phyloP scores from a whole-genome alignment of 371 early-diverging fungal species.

The Saksenaea oblongispora region DNA sequence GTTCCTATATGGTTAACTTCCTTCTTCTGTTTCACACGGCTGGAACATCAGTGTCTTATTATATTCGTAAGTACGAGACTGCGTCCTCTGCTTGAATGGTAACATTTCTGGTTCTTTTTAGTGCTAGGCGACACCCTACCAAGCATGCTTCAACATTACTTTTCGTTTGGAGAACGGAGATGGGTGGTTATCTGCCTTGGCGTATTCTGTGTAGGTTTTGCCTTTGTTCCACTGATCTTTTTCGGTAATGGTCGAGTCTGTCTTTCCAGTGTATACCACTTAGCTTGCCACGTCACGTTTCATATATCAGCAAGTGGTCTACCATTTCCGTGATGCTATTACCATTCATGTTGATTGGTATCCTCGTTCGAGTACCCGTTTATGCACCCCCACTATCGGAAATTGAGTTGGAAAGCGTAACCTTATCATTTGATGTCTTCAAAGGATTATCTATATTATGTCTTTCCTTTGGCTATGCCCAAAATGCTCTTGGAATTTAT shows the following conservation, averaged over 20 bases:
- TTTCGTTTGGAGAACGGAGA: conserved; percentile 28
- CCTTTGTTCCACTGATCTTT: background rate
- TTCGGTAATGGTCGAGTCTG: background rate
- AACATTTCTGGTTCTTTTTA: conserved; percentile 1
- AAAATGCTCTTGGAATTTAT: conserved; percentile 54
- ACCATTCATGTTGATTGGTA: conserved; percentile 41
- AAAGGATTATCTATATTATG: conserved; percentile 53
- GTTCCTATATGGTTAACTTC: conserved; percentile 41
- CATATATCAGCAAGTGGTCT: conserved; percentile 48
- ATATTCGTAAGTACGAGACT: conserved; percentile 34
- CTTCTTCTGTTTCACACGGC: conserved; percentile 52
- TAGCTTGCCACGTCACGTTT: conserved; percentile 51
- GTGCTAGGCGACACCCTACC: conserved; percentile 58
- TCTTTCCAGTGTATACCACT: conserved; percentile 44
- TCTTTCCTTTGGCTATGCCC: conserved; percentile 54
- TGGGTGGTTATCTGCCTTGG: conserved; percentile 43
- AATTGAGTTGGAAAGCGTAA: conserved; percentile 39
- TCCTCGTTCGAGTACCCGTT: conserved; percentile 44
- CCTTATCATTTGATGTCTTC: conserved; percentile 23
- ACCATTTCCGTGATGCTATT: conserved; percentile 47
- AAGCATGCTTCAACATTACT: conserved; percentile 27
- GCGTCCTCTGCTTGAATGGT: background rate
- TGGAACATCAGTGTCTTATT: conserved; percentile 55
- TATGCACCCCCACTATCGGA: conserved; percentile 37
- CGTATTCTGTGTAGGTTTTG: conserved; percentile 32